These are phyloP conservation scores for Teunomyces pallodes DNA, from an alignment of 805 yeast genomes.

Conservation along the genomic window DNA sequence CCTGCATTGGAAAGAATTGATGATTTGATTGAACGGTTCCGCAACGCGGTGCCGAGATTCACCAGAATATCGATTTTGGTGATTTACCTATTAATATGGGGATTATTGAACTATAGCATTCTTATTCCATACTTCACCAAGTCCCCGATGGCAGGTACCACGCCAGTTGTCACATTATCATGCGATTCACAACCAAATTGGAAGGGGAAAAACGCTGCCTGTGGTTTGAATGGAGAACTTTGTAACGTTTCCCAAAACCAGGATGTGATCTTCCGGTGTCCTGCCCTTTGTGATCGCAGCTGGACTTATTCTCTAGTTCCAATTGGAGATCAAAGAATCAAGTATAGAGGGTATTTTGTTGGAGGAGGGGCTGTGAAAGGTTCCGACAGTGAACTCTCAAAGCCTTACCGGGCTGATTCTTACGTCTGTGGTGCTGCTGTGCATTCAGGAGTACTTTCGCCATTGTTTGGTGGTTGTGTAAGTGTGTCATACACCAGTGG, in stretches of 20 bases:
- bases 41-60: slow-evolving; percentile 20
- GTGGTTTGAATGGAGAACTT: slow-evolving; percentile 68
- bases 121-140: slow-evolving; percentile 46
- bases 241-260: slow-evolving; percentile 50
- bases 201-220: slow-evolving; percentile 71
- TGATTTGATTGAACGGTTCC: slow-evolving; percentile 40
- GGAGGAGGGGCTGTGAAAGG: slow-evolving; percentile 61
- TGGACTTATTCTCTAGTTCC: slow-evolving; percentile 74
- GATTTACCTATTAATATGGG: slow-evolving; percentile 49
- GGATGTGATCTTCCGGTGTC: slow-evolving; percentile 67
- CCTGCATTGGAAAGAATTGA: slow-evolving; percentile 33
- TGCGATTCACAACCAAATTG: slow-evolving; percentile 53
- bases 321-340: slow-evolving; percentile 65
- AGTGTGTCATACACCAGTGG: slow-evolving; percentile 56
- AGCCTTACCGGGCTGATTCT: slow-evolving; percentile 84
- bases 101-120: slow-evolving; percentile 32
- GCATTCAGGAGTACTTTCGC: slow-evolving; percentile 78
- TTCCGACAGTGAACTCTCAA: slow-evolving; percentile 31
- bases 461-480: slow-evolving; percentile 78
- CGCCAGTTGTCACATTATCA: slow-evolving; percentile 42
- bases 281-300: slow-evolving; percentile 81
- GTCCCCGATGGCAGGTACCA: slow-evolving; percentile 18
- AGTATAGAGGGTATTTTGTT: slow-evolving; percentile 68
- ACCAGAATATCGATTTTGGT: slow-evolving; percentile 28
- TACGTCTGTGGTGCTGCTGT: slow-evolving; percentile 87